Percentiles rank a stretch among this genome's conserved stretches.
Evolutionary conservation across 306 rosid genomes (phyloP).

Genomic region (Cucurbita ficifolia): DNA sequence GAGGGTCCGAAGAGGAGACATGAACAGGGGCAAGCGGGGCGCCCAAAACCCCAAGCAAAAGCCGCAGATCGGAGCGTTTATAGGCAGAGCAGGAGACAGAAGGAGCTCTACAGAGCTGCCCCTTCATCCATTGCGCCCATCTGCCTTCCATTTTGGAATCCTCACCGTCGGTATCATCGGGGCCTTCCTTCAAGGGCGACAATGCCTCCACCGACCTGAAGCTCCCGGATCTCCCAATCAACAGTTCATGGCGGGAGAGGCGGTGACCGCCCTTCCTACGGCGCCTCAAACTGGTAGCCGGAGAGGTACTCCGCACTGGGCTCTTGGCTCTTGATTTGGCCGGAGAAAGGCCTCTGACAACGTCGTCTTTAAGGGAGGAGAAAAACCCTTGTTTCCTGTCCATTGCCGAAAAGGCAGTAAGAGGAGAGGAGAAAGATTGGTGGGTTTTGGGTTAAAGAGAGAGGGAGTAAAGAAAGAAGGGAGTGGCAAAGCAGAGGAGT

Average conservation of each 20-base stretch:
- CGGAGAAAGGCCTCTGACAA: constrained; percentile 78
- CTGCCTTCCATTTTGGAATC: constrained; percentile 60
- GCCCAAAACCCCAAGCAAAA: constrained; percentile 83
- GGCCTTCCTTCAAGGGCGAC: constrained; percentile 89
- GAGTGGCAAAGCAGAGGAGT: not conserved
- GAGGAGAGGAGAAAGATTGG: not conserved
- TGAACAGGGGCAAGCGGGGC: constrained; percentile 94
- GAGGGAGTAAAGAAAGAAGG: not conserved
- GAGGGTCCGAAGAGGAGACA: constrained; percentile 65
- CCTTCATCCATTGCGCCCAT: constrained; percentile 92
- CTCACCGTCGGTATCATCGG: constrained; percentile 57
- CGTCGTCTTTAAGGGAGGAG: constrained; percentile 67
- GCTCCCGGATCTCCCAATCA: constrained; percentile 82
- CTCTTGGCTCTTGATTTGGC: constrained; percentile 59
- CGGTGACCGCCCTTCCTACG: constrained; percentile 53
- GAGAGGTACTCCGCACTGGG: constrained; percentile 52
- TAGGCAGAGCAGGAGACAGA: constrained; percentile 50
- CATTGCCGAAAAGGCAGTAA: constrained; percentile 12
- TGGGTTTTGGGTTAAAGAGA: not conserved
- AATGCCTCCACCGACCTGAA: constrained; percentile 68
- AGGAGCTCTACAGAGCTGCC: constrained; percentile 59
- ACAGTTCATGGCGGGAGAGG: constrained; percentile 37
- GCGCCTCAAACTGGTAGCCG: constrained; percentile 50
- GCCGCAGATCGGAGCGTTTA: constrained; percentile 85
- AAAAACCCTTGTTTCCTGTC: constrained; percentile 87